Evolutionary conservation across 1,284 basidiomycete genomes (phyloP).

Genomic region (Stygiomarasmius scandens): DNA sequence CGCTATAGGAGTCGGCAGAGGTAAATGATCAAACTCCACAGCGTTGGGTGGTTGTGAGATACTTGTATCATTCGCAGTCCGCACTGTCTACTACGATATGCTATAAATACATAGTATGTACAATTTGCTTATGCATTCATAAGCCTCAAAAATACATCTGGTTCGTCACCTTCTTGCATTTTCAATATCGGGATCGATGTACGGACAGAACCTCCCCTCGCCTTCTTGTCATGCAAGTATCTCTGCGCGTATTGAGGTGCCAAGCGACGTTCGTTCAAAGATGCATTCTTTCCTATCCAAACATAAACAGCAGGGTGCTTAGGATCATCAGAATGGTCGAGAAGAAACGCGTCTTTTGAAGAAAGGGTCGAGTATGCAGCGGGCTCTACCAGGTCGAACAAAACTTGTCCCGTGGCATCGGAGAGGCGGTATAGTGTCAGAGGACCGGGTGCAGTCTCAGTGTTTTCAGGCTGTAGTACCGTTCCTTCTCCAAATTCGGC

Average conservation of each 20-base stretch:
- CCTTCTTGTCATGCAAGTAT: constrained; percentile 46
- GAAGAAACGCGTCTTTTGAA: constrained; percentile 50
- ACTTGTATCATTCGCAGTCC: too few species aligned
- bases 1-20: too few species aligned
- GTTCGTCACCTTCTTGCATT: constrained; percentile 55
- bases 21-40: too few species aligned
- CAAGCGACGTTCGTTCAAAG: constrained; percentile 49
- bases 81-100: too few species aligned
- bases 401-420: constrained; percentile 42
- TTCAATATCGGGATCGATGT: constrained; percentile 48
- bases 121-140: neutral
- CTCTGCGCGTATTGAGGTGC: constrained; percentile 56
- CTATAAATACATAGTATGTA: too few species aligned
- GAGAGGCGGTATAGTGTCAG: constrained; percentile 51
- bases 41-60: too few species aligned
- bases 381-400: constrained; percentile 39
- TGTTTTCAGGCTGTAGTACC: constrained; percentile 19
- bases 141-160: constrained; percentile 37
- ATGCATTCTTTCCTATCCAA: constrained; percentile 57
- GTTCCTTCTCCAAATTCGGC: constrained; percentile 41
- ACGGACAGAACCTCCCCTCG: constrained; percentile 20
- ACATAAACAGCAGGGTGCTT: constrained; percentile 51
- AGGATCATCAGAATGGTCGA: constrained; percentile 44
- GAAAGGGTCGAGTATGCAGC: constrained; percentile 37
- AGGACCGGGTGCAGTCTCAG: constrained; percentile 13